phyloP scores from a whole-genome alignment of 805 yeast species.

The Kodamaea hsintzibuensis region DNA sequence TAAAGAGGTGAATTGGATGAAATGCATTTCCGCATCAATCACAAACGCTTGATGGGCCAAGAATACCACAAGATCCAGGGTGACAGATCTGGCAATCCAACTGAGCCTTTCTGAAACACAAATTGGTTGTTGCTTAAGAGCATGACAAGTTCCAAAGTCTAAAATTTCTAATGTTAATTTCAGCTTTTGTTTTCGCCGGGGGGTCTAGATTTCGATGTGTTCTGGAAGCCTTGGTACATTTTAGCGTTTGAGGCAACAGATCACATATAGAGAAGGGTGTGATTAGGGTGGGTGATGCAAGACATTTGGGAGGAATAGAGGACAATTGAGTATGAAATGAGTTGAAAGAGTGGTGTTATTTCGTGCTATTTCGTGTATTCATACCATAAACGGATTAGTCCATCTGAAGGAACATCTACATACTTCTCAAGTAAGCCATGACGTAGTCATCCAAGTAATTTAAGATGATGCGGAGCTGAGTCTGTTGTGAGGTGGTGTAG shows the following conservation, averaged over 20 bases:
- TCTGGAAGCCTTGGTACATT: not conserved
- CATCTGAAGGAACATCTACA: not conserved
- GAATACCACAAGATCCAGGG: not conserved
- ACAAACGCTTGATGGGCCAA: not conserved
- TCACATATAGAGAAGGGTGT: not conserved
- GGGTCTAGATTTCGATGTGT: not conserved
- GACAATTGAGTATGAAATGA: not conserved
- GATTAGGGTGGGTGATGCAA: not conserved
- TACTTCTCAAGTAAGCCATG: slow-evolving; percentile 1
- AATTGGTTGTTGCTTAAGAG: not conserved
- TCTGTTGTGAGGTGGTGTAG: slow-evolving; percentile 8
- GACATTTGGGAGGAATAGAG: not conserved
- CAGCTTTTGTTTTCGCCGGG: not conserved
- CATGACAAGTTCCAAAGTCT: not conserved
- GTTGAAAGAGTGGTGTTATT: not conserved
- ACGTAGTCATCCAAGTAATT: slow-evolving; percentile 5
- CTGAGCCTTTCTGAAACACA: not conserved
- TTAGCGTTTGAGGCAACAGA: not conserved
- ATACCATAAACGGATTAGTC: no score
- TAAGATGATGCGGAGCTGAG: slow-evolving; percentile 3
- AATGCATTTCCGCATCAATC: not conserved
- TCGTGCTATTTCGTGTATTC: not conserved
- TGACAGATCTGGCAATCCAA: not conserved
- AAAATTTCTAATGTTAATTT: not conserved
- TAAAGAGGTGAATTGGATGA: no score